Base-by-base conservation (phyloP, 2,329 filamentous ascomycete genomes). In the Monosporascus sp. region DNA sequence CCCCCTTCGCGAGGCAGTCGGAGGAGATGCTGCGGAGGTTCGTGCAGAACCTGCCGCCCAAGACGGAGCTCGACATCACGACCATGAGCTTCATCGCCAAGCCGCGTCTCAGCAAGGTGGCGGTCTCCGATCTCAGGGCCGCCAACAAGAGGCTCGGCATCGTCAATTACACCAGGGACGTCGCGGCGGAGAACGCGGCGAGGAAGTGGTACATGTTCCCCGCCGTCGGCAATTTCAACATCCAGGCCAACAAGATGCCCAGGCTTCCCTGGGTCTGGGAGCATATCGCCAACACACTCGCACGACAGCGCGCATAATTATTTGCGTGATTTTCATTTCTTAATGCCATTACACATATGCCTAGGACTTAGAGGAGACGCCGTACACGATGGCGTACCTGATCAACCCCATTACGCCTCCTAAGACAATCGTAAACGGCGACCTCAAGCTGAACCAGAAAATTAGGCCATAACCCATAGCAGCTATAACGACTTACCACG, bases 401-500 rank as follows among this genome's bases (percentile, higher is more conserved):
- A 58, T 26, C 50, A 73, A 51, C 0, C 71, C 71, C 60, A 72
- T 59, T 1, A 64, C 59, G 0, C 64, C 69, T 0, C 71, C 71
- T 1, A 69, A 28, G 6, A 70, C 6, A 40, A 73, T 72, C 1
- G 65, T 64, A 9, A 66, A 51, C 0, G 70, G 68, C 4, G 70
- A 62, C 8, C 58, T 63, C 6, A 72, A 48, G 1, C 63, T 55
- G 52, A 70, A 69, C 57, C 65, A 70, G 22, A 59, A 57, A 1
- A 70, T 64, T 2, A 68, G 68, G 3, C 71, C 63, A 52, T 66
- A 70, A 8, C 58, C 61, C 5, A 67, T 67, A 5, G 79, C 78
- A 2, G 82, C 76, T 1, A 85, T 75, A 3, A 84, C 80, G 18
- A 86, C 76, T 80, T 82, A 86, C 80, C 82, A 86, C 1, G 83